These are phyloP conservation scores for Venturiaceae sp. DNA, from an alignment of 2,329 filamentous ascomycete species.

Conservation along the genomic window DNA sequence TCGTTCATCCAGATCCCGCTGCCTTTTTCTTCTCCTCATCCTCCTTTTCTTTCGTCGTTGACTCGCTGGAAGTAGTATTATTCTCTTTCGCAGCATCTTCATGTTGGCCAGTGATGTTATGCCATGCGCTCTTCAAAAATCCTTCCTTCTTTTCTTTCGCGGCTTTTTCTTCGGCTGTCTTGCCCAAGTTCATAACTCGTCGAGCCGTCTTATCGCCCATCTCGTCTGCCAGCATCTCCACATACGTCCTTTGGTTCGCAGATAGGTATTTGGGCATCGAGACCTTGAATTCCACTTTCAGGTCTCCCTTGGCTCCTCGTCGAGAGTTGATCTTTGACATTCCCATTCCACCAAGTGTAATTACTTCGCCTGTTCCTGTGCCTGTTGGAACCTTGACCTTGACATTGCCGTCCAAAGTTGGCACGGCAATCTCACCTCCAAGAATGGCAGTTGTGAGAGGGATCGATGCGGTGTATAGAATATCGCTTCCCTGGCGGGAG, in stretches of 20 bases:
- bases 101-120: slow-evolving; percentile 73
- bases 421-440: slow-evolving; percentile 80
- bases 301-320: slow-evolving; percentile 62
- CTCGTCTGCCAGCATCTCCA: slow-evolving; percentile 95
- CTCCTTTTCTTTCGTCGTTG: slow-evolving; percentile 10
- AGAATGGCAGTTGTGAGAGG: slow-evolving; percentile 88
- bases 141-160: slow-evolving; percentile 65
- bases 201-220: slow-evolving; percentile 88
- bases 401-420: slow-evolving; percentile 82
- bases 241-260: slow-evolving; percentile 80
- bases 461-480: slow-evolving; percentile 84
- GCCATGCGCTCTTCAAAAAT: slow-evolving; percentile 89
- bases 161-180: slow-evolving; percentile 29
- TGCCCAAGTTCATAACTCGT: slow-evolving; percentile 75
- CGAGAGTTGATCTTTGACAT: slow-evolving; percentile 74
- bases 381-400: slow-evolving; percentile 87
- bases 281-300: slow-evolving; percentile 91
- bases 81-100: slow-evolving; percentile 14
- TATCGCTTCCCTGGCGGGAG: slow-evolving; percentile 75
- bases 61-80: slow-evolving; percentile 12
- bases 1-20: slow-evolving; percentile 20
- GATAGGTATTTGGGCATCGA: slow-evolving; percentile 90
- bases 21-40: slow-evolving; percentile 19
- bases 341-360: slow-evolving; percentile 82
- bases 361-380: slow-evolving; percentile 83